A percentile compares a stretch with the other conserved stretches of the same genome.
Conservation (phyloP, 129 eudicot genomes). For the Gnaphalium uliginosum region DNA sequence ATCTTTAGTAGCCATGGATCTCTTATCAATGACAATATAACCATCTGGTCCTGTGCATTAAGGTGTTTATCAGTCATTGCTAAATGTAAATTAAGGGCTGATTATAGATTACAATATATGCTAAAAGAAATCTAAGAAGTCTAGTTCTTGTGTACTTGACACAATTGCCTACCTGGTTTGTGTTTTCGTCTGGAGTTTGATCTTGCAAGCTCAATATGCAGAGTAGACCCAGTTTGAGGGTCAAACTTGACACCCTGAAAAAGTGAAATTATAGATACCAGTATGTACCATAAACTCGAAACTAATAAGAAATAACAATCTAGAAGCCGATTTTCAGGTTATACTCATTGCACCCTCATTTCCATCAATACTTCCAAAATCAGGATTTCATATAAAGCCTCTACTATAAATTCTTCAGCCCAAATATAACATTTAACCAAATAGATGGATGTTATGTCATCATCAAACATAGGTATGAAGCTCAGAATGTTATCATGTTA, state of each 20-base stretch:
- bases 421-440: neutral
- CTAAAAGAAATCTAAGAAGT: neutral
- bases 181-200: slow-evolving; percentile 80
- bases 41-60: slow-evolving; percentile 65
- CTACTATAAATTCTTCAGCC: neutral
- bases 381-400: slow-evolving; percentile 11
- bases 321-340: neutral
- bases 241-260: slow-evolving; percentile 90
- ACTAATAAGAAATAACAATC: neutral
- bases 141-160: neutral
- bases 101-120: neutral
- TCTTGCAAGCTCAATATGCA: slow-evolving; percentile 93
- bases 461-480: neutral
- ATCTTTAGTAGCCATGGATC: slow-evolving; percentile 47
- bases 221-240: slow-evolving; percentile 83
- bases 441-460: neutral
- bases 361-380: neutral
- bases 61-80: slow-evolving; percentile 7
- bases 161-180: slow-evolving; percentile 55
- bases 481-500: neutral
- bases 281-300: slow-evolving; percentile 8
- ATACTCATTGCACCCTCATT: slow-evolving; percentile 7
- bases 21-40: slow-evolving; percentile 84
- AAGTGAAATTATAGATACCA: neutral
- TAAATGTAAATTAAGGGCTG: neutral